Evolutionary conservation across 148 eudicot species (phyloP).

Genomic region (Arctostaphylos glauca): DNA sequence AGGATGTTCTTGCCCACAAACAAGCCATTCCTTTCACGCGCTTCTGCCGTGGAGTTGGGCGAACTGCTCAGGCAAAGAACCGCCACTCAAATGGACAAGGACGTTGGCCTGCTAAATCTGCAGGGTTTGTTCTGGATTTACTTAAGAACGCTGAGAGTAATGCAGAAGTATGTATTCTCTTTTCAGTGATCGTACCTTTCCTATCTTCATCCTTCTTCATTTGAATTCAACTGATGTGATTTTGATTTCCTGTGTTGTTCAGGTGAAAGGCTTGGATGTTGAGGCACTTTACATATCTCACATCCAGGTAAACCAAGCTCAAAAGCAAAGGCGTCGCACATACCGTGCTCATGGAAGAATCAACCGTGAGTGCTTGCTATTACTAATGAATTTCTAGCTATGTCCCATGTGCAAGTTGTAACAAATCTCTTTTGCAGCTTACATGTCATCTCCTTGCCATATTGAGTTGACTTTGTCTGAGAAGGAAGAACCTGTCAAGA

Average conservation of each 20-base stretch:
- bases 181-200: background rate
- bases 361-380: constrained; percentile 37
- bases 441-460: constrained; percentile 65
- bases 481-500: constrained; percentile 58
- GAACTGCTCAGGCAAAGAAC: constrained; percentile 75
- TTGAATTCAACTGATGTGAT: background rate
- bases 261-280: constrained; percentile 64
- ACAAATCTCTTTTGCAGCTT: constrained; percentile 29
- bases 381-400: background rate
- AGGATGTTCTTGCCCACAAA: constrained; percentile 68
- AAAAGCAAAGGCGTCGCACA: constrained; percentile 62
- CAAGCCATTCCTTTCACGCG: constrained; percentile 76
- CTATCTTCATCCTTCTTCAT: background rate
- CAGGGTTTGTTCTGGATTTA: constrained; percentile 54
- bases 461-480: constrained; percentile 55
- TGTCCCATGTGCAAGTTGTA: background rate
- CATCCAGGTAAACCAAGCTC: constrained; percentile 67
- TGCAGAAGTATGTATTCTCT: constrained; percentile 44
- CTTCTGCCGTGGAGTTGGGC: constrained; percentile 68
- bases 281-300: constrained; percentile 59
- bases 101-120: constrained; percentile 69
- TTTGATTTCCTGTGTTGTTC: background rate
- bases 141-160: constrained; percentile 75
- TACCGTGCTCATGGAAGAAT: constrained; percentile 67
- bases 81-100: constrained; percentile 75